Evolutionary conservation across 2,329 filamentous ascomycete genomes (phyloP).

Genomic region (Neonectria hederae): DNA sequence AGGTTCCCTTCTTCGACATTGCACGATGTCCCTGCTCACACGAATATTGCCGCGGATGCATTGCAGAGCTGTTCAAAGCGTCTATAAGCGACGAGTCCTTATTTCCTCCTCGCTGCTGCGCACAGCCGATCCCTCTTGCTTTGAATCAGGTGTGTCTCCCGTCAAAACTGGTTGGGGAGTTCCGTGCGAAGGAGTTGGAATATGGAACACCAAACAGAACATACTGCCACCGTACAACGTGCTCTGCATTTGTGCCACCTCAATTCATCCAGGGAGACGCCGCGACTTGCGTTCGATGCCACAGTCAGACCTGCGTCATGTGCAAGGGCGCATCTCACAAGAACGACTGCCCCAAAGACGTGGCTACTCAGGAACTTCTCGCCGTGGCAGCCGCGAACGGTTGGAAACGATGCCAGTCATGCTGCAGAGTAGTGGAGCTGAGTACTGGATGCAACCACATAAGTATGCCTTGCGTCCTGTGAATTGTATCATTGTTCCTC

Average conservation of each 20-base stretch:
- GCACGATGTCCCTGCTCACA: neutral
- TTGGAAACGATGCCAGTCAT: conserved; percentile 61
- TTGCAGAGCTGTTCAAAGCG: conserved; percentile 51
- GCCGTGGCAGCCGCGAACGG: conserved; percentile 50
- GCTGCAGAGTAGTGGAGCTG: conserved; percentile 58
- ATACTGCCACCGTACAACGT: conserved; percentile 58
- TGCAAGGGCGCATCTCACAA: conserved; percentile 60
- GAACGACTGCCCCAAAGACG: conserved; percentile 58
- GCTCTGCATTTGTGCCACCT: conserved; percentile 58
- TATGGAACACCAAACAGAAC: conserved; percentile 56
- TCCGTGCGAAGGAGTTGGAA: conserved; percentile 58
- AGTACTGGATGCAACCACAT: conserved; percentile 63
- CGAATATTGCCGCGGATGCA: conserved; percentile 54
- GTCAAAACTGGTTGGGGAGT: conserved; percentile 46
- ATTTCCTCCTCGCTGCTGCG: conserved; percentile 65
- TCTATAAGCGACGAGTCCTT: conserved; percentile 58
- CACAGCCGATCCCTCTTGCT: conserved; percentile 50
- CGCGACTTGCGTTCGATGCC: conserved; percentile 56
- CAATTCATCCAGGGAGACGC: conserved; percentile 43
- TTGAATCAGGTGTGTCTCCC: conserved; percentile 48
- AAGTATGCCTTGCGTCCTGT: conserved; percentile 51
- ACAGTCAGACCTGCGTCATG: conserved; percentile 53
- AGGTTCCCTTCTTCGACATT: neutral
- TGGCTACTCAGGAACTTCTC: conserved; percentile 50
- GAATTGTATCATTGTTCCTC: neutral